Evolutionary conservation across 2,329 filamentous ascomycete genomes (phyloP).

Genomic region (Clonostachys rhizophaga): DNA sequence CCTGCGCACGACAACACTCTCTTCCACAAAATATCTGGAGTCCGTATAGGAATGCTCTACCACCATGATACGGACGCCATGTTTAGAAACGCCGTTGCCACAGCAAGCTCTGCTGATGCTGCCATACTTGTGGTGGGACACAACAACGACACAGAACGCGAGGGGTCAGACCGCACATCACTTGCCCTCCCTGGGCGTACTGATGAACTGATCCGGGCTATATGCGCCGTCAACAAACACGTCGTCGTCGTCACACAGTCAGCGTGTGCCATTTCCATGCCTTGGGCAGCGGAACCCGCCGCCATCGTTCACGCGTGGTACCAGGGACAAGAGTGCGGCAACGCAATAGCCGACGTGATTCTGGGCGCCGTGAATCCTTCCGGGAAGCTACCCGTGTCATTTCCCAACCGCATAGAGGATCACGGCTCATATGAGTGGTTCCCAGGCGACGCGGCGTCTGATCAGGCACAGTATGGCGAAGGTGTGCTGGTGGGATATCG

Average conservation of each 20-base stretch:
- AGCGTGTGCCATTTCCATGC: slow-evolving; percentile 54
- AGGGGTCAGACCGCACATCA: not conserved
- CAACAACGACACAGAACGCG: not conserved
- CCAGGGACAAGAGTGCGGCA: slow-evolving; percentile 66
- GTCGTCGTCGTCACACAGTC: slow-evolving; percentile 63
- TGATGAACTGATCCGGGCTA: not conserved
- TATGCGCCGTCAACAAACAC: not conserved
- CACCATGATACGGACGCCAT: not conserved
- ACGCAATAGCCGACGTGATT: slow-evolving; percentile 63
- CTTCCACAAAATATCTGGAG: slow-evolving; percentile 11
- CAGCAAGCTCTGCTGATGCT: slow-evolving; percentile 40
- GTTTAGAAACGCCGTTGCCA: slow-evolving; percentile 11
- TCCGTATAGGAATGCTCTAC: slow-evolving; percentile 6
- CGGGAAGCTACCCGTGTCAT: slow-evolving; percentile 5
- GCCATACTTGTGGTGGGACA: not conserved
- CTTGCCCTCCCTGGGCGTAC: not conserved
- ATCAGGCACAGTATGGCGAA: not conserved
- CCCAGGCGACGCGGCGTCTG: slow-evolving; percentile 34
- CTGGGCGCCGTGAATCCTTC: slow-evolving; percentile 48
- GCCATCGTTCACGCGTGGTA: slow-evolving; percentile 64
- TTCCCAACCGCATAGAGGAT: slow-evolving; percentile 5
- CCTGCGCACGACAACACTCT: slow-evolving; percentile 13
- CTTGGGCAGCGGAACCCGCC: slow-evolving; percentile 40
- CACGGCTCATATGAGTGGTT: not conserved
- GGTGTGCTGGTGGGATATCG: not conserved